Percentiles rank a stretch among this genome's conserved stretches.
phyloP scores from a whole-genome alignment of 2,329 filamentous ascomycete species.

The Claviceps cyperi region DNA sequence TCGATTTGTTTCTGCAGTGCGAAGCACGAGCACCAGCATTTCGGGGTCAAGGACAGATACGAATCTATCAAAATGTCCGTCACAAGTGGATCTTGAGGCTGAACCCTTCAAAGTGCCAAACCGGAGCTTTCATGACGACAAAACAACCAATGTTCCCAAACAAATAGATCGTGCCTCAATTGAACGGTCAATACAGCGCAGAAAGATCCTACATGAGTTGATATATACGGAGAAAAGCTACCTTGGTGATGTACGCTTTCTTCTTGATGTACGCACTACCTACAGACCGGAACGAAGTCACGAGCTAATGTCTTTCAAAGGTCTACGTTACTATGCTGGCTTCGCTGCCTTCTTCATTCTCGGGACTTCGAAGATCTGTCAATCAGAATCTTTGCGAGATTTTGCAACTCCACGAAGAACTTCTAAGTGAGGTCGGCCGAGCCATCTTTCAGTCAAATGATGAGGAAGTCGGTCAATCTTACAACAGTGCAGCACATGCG shows the following conservation, averaged over 20 bases:
- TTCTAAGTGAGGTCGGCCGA: conserved; percentile 60
- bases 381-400: conserved; percentile 69
- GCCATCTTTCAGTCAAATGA: conserved; percentile 56
- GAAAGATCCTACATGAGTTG: conserved; percentile 71
- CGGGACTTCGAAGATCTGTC: conserved; percentile 54
- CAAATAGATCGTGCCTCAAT: conserved; percentile 53
- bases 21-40: conserved; percentile 67
- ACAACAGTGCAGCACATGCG: conserved; percentile 30
- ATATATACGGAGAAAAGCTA: conserved; percentile 80
- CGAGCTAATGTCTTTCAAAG: conserved; percentile 25
- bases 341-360: conserved; percentile 51
- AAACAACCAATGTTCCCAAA: conserved; percentile 39
- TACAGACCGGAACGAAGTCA: neutral
- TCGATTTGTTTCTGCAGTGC: conserved; percentile 65
- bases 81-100: conserved; percentile 48
- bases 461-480: conserved; percentile 30
- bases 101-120: conserved; percentile 43
- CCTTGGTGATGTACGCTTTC: conserved; percentile 70
- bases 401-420: conserved; percentile 66
- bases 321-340: conserved; percentile 63
- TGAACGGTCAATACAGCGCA: conserved; percentile 58
- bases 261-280: conserved; percentile 55
- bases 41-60: conserved; percentile 45
- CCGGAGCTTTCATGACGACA: conserved; percentile 52
- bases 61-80: conserved; percentile 35